These are phyloP conservation scores for Aspergillus tamarii DNA, from an alignment of 2,329 filamentous ascomycete species.

Conservation along the genomic window DNA sequence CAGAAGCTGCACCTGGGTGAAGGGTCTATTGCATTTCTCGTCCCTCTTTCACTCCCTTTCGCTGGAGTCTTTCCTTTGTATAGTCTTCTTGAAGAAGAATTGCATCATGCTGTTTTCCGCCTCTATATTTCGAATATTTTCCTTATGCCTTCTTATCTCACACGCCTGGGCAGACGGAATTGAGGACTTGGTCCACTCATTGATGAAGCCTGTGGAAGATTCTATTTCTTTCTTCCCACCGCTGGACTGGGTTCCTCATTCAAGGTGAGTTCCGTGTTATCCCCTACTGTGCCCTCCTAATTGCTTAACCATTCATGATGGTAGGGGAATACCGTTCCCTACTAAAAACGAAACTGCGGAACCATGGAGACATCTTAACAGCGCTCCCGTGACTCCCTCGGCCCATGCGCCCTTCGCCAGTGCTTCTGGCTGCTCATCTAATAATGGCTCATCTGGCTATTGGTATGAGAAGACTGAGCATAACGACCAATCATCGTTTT, in stretches of 20 bases:
- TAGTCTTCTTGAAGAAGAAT: neutral
- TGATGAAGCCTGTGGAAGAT: neutral
- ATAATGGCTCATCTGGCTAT: conserved; percentile 18
- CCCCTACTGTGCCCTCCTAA: no score
- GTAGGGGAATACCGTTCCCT: conserved; percentile 25
- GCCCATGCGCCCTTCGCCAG: conserved; percentile 11
- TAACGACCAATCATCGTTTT: conserved; percentile 33
- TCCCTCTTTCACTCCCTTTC: neutral
- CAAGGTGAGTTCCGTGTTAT: conserved; percentile 8
- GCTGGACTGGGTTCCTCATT: conserved; percentile 12
- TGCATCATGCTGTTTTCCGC: neutral
- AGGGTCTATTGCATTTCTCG: neutral
- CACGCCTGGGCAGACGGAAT: neutral
- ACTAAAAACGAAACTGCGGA: conserved; percentile 21
- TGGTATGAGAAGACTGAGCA: conserved; percentile 36
- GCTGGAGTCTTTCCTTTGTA: neutral
- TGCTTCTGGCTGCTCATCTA: neutral
- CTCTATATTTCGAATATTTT: no score
- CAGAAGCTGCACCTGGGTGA: neutral
- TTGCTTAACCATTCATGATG: neutral
- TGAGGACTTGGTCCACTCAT: neutral
- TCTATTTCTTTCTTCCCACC: neutral
- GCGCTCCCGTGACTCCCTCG: conserved; percentile 11
- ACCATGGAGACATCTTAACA: conserved; percentile 21
- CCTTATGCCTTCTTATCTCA: neutral